phyloP scores from a whole-genome alignment of 106 monocot species.

The Dioscorea dumetorum region DNA sequence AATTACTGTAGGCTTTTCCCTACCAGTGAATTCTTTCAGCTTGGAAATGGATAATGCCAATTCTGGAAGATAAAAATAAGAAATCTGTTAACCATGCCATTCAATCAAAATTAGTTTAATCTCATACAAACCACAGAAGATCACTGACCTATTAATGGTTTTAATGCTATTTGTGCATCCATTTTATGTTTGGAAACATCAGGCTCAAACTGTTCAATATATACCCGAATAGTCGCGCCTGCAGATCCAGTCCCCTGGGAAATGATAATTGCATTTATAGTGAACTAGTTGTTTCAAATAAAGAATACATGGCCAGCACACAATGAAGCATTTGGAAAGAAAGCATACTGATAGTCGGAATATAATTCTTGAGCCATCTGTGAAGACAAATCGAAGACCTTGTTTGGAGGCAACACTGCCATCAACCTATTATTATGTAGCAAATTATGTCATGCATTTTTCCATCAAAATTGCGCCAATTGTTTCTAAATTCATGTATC shows the following conservation, averaged over 20 bases:
- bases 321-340: too few species aligned
- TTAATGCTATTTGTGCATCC: constrained; percentile 83
- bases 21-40: constrained; percentile 88
- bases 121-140: background rate
- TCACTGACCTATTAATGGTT: constrained; percentile 73
- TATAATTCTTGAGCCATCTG: constrained; percentile 92
- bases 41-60: constrained; percentile 81
- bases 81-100: background rate
- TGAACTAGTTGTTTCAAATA: background rate
- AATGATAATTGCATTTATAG: background rate
- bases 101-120: too few species aligned
- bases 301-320: background rate
- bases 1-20: constrained; percentile 91
- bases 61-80: constrained; percentile 35
- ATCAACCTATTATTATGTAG: constrained; percentile 56
- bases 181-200: constrained; percentile 67
- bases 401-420: constrained; percentile 85
- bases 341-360: constrained; percentile 73
- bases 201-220: constrained; percentile 89
- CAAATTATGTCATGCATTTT: background rate
- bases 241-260: constrained; percentile 90
- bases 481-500: too few species aligned
- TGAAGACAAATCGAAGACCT: constrained; percentile 90
- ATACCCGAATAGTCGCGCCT: constrained; percentile 83
- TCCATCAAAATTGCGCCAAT: too few species aligned